phyloP scores from a whole-genome alignment of 305 asterid species.

The Vinca major region DNA sequence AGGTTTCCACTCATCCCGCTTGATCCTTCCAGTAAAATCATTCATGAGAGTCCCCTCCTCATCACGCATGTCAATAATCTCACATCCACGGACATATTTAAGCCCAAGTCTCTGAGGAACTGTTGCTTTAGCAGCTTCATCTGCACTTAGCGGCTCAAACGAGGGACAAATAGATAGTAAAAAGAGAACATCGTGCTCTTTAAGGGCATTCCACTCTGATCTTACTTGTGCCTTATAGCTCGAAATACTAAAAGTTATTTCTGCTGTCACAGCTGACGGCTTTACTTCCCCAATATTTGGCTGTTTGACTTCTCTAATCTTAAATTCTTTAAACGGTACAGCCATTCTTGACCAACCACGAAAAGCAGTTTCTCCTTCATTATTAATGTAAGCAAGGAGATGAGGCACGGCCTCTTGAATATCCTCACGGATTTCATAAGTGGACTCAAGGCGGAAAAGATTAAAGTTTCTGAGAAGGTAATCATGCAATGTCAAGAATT shows the following conservation, averaged over 20 bases:
- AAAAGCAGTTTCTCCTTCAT: conserved; percentile 93
- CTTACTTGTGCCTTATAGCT: conserved; percentile 92
- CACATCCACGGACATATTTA: conserved; percentile 96
- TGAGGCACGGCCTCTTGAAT: conserved; percentile 98
- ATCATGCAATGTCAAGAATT: conserved; percentile 91
- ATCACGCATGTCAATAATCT: conserved; percentile 84
- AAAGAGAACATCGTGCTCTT: conserved; percentile 96
- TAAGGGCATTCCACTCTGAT: conserved; percentile 93
- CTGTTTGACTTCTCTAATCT: conserved; percentile 69
- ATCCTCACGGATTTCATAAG: conserved; percentile 97
- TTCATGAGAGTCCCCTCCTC: conserved; percentile 97
- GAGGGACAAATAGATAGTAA: conserved; percentile 76
- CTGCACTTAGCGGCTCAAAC: conserved; percentile 83
- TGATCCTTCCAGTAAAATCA: conserved; percentile 91
- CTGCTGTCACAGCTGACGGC: conserved; percentile 86
- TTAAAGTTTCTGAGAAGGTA: conserved; percentile 93
- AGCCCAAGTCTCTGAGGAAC: conserved; percentile 93
- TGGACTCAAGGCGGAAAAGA: conserved; percentile 97
- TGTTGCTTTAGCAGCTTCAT: conserved; percentile 77
- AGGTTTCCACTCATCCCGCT: conserved; percentile 98
- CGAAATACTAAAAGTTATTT: conserved; percentile 79
- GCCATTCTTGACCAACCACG: conserved; percentile 99
- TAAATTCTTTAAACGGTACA: conserved; percentile 78
- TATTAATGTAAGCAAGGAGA: conserved; percentile 70
- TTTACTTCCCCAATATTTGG: conserved; percentile 97